phyloP scores from a whole-genome alignment of 2,329 filamentous ascomycete genomes.

The Beauveria pseudobassiana region DNA sequence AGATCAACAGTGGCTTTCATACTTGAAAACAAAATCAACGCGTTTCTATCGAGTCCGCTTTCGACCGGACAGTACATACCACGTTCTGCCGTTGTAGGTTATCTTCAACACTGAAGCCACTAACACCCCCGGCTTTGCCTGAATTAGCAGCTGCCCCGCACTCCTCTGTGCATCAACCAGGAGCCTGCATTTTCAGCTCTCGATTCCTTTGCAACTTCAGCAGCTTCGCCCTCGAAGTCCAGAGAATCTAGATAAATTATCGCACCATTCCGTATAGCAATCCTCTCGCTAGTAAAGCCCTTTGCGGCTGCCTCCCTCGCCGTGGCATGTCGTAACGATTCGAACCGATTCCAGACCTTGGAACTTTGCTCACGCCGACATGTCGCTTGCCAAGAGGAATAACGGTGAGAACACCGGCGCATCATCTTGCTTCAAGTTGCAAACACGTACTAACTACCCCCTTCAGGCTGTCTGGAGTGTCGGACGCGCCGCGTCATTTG shows the following conservation, averaged over 20 bases:
- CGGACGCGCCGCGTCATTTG: conserved; percentile 30
- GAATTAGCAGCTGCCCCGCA: neutral
- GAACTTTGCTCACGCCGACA: conserved; percentile 1
- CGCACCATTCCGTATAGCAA: neutral
- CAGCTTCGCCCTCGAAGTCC: neutral
- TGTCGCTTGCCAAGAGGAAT: conserved; percentile 23
- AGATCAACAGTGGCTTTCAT: too few species aligned
- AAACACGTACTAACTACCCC: neutral
- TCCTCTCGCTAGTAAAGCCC: neutral
- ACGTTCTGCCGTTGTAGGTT: too few species aligned
- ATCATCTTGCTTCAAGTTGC: neutral
- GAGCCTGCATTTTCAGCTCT: neutral
- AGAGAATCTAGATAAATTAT: neutral
- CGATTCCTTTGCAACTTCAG: neutral
- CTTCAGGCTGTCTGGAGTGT: conserved; percentile 31
- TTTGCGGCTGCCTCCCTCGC: neutral
- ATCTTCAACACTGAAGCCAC: too few species aligned
- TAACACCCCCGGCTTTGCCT: neutral
- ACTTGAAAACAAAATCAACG: too few species aligned
- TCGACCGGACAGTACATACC: too few species aligned
- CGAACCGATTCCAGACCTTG: neutral
- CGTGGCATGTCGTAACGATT: neutral
- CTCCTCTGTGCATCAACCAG: neutral
- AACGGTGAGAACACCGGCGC: conserved; percentile 15
- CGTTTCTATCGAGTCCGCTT: too few species aligned